Conservation (phyloP, 225 moss, liverwort and hornwort genomes). For the Bryum argenteum region DNA sequence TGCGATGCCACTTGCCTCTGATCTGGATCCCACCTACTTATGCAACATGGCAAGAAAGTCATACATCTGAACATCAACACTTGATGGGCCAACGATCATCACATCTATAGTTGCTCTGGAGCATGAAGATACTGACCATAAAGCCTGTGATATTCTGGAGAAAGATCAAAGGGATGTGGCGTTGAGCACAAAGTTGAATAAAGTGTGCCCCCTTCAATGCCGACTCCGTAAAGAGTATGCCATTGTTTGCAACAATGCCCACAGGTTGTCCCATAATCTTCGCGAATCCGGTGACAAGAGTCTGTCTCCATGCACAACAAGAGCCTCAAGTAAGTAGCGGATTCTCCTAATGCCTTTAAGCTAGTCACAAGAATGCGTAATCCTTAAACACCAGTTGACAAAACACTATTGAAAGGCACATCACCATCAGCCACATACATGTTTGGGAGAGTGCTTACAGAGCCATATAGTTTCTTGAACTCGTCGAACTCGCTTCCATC, state of each 20-base stretch:
- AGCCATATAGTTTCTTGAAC: slow-evolving; percentile 94
- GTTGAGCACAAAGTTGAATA: slow-evolving; percentile 96
- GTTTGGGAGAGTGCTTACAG: slow-evolving; percentile 66
- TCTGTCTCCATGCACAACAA: slow-evolving; percentile 50
- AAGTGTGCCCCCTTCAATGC: slow-evolving; percentile 98
- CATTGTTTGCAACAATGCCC: slow-evolving; percentile 93
- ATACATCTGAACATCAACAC: neutral
- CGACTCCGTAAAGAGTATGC: slow-evolving; percentile 94
- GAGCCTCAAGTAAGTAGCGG: slow-evolving; percentile 23
- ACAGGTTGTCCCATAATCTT: slow-evolving; percentile 87
- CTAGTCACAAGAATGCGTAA: slow-evolving; percentile 10
- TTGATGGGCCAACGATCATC: neutral
- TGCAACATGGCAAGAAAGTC: slow-evolving; percentile 26
- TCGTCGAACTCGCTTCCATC: slow-evolving; percentile 99
- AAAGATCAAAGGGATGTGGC: slow-evolving; percentile 92
- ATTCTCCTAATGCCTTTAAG: slow-evolving; percentile 16
- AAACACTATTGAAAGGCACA: neutral
- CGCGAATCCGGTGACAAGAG: slow-evolving; percentile 95
- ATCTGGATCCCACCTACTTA: slow-evolving; percentile 91
- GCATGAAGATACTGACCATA: slow-evolving; percentile 63
- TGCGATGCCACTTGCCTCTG: slow-evolving; percentile 97
- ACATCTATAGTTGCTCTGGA: slow-evolving; percentile 11
- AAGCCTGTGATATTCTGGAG: slow-evolving; percentile 98
- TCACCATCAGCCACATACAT: slow-evolving; percentile 15
- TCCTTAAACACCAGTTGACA: slow-evolving; percentile 4